Percentiles rank a stretch among this genome's conserved stretches.
Conservation (phyloP, 1,139 yeast species). For the Groenewaldozyma sp. region DNA sequence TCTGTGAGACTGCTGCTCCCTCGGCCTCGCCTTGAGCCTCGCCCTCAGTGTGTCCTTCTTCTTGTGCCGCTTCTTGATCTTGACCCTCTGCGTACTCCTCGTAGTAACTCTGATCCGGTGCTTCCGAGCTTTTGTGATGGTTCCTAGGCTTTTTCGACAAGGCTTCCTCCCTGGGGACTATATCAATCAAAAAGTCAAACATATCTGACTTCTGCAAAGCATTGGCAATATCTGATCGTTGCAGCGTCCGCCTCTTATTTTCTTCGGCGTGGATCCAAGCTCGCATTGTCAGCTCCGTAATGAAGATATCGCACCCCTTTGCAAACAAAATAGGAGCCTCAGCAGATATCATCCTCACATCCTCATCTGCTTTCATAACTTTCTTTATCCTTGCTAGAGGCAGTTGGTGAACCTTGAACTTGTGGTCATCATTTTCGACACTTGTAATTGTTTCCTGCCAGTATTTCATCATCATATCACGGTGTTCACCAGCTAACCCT, state of each 20-base stretch:
- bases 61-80: slow-evolving; percentile 7
- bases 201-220: slow-evolving; percentile 91
- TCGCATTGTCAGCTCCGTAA: slow-evolving; percentile 93
- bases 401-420: slow-evolving; percentile 85
- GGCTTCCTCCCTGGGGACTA: slow-evolving; percentile 65
- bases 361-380: slow-evolving; percentile 97
- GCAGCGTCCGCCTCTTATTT: slow-evolving; percentile 85
- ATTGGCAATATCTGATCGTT: slow-evolving; percentile 89
- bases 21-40: no score
- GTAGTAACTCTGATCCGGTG: neutral
- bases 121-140: no score
- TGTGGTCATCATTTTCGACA: slow-evolving; percentile 83
- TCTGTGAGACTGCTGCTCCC: neutral
- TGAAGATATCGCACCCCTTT: slow-evolving; percentile 93
- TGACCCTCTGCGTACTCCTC: slow-evolving; percentile 1
- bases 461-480: slow-evolving; percentile 85
- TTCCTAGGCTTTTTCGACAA: slow-evolving; percentile 5
- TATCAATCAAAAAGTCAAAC: slow-evolving; percentile 94
- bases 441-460: slow-evolving; percentile 90
- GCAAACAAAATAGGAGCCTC: slow-evolving; percentile 97
- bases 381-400: slow-evolving; percentile 92
- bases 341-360: slow-evolving; percentile 93
- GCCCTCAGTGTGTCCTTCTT: no score
- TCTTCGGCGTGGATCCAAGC: slow-evolving; percentile 99
- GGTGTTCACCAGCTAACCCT: slow-evolving; percentile 73